phyloP scores from a whole-genome alignment of 2,329 filamentous ascomycete species.

The Neurospora crassa region DNA sequence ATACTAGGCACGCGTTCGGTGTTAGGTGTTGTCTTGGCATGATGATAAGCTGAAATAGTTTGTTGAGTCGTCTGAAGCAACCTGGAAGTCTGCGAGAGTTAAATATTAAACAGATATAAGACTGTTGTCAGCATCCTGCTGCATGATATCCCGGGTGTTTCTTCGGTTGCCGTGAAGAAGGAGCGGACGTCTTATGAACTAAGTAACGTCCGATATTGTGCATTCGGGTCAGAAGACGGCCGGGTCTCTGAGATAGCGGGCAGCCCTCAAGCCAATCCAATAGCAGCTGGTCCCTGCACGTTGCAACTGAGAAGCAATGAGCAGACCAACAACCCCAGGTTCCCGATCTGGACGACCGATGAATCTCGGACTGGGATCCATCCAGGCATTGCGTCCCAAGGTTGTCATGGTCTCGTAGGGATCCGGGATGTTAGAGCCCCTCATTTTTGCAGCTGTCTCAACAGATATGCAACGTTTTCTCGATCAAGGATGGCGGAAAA shows the following conservation, averaged over 20 bases:
- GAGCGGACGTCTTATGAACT: not conserved
- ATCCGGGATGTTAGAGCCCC: not conserved
- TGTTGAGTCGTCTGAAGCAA: not conserved
- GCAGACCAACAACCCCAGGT: not conserved
- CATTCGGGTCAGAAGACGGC: not conserved
- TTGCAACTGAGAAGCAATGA: not conserved
- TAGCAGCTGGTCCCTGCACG: not conserved
- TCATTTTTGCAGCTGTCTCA: not conserved
- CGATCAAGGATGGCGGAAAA: not conserved
- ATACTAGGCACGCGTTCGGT: slow-evolving; percentile 18
- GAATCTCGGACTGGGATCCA: not conserved
- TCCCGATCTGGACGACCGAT: not conserved
- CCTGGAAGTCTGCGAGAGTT: not conserved
- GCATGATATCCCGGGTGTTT: not conserved
- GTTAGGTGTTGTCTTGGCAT: slow-evolving; percentile 21
- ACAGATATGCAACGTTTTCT: not conserved
- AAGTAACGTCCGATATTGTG: not conserved
- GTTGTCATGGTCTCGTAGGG: not conserved
- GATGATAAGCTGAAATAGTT: not conserved
- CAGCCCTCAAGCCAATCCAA: not conserved
- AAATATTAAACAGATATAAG: not conserved
- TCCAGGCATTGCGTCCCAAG: not conserved
- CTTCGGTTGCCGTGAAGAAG: not conserved
- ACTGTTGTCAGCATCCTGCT: not conserved
- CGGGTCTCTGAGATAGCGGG: not conserved